Base-by-base conservation (phyloP, 352 stramenopile genomes). In the Phytopythium aichiense region DNA sequence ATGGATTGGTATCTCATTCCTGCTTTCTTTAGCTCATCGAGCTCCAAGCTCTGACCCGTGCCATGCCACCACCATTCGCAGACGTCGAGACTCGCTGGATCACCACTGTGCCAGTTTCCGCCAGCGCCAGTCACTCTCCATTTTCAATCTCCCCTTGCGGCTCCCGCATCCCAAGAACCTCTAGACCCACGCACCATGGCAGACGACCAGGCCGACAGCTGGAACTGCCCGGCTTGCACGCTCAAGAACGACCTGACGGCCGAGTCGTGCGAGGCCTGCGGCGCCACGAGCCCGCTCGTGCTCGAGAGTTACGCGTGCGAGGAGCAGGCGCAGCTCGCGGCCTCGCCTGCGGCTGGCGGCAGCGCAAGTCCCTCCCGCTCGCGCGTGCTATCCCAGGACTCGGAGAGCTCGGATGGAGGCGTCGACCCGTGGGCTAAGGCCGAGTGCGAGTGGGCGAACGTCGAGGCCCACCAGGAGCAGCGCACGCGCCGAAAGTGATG, bases 201-300 rank as follows among this genome's bases (percentile, higher is more conserved):
- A 2, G 61, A 72, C 48, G 63, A 70, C 54, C 57, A 68, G 7
- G 65, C 43, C 18, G 69, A 73, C 16, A 61, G 63, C 5, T 90
- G 81, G 81, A 83, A 53, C 50, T 90, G 78, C 55, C 53, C 78
- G 1, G 53, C 64, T 22, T 90, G 81, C 63, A 90, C 81, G 11
- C 67, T 91, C 9, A 72, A 77, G 50, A 91, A 91, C 70, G 69
- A 75, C 35, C 63, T 85, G 25, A 79, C 77, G 13, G 69, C 74
- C 13, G 71, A 84, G 74, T 67, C 65, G 1, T 91, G 82, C 52
- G 79, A 81, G 8, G 82, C 79, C 9, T 91, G 82, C 43, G 79
- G 79, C 46, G 65, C 73, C n/a, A 91, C 82, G 11, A 91, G 79
- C 52, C 82, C 82, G 18, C 58, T 89, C 18, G 79, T 91, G 61